Percentiles rank a stretch among this genome's conserved stretches.
Conservation (phyloP, 441 rosid genomes). For the Adansonia grandidieri region DNA sequence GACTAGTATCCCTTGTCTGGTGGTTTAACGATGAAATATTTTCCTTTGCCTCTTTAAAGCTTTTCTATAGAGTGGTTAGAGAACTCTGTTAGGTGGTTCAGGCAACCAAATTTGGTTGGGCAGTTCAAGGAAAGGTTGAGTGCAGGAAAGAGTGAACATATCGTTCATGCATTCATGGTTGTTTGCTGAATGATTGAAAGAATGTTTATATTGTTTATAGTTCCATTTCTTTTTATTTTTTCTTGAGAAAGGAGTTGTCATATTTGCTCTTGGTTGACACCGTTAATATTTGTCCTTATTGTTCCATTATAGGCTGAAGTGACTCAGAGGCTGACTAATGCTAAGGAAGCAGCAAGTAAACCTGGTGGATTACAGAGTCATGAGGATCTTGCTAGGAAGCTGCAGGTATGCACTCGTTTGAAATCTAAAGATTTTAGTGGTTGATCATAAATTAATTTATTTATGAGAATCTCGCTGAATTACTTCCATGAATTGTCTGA, state of each 20-base stretch:
- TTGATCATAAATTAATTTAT: not conserved
- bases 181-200: constrained; percentile 7
- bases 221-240: not conserved
- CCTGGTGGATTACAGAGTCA: constrained; percentile 75
- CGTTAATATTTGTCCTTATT: not conserved
- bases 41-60: not conserved
- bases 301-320: constrained; percentile 74
- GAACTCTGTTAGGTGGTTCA: not conserved
- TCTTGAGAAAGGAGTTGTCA: constrained; percentile 2
- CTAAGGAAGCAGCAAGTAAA: constrained; percentile 76
- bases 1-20: not conserved
- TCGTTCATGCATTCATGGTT: not conserved
- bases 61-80: not conserved
- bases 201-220: not conserved
- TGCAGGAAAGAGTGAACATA: not conserved
- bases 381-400: constrained; percentile 93
- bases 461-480: not conserved
- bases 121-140: not conserved
- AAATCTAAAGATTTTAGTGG: not conserved
- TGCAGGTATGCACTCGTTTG: constrained; percentile 55
- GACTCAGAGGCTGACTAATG: constrained; percentile 83
- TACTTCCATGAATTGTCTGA: constrained; percentile 12
- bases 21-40: constrained; percentile 6
- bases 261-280: too few species aligned
- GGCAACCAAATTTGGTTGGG: not conserved